phyloP scores from a whole-genome alignment of 2,329 filamentous ascomycete species.

The Cordyceps tenuipes region DNA sequence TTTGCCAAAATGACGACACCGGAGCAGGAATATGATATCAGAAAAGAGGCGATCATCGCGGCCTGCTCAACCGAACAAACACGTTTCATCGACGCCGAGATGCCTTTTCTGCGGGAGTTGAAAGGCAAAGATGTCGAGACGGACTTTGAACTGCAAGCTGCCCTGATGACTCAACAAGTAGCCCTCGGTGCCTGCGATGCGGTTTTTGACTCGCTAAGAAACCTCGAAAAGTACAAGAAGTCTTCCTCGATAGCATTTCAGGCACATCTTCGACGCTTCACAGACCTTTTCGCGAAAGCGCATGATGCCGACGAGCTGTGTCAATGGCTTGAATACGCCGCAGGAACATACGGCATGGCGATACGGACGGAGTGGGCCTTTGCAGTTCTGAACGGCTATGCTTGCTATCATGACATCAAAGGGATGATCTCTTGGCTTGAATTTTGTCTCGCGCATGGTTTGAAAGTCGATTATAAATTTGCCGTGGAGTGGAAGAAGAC shows the following conservation, averaged over 20 bases:
- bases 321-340: conserved; percentile 20
- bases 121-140: background rate
- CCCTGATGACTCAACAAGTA: conserved; percentile 1
- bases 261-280: background rate
- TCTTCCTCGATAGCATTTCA: background rate
- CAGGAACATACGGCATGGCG: conserved; percentile 19
- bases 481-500: conserved; percentile 17
- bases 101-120: background rate
- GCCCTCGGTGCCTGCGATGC: background rate
- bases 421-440: conserved; percentile 24
- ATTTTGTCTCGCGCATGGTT: conserved; percentile 23
- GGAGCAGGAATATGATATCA: background rate
- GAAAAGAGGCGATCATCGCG: conserved; percentile 1
- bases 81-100: background rate
- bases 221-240: background rate
- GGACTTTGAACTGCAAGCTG: conserved; percentile 5
- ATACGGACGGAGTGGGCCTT: conserved; percentile 23
- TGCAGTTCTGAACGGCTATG: conserved; percentile 24
- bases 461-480: conserved; percentile 23
- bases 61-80: background rate
- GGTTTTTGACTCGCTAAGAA: background rate
- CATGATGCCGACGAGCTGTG: conserved; percentile 22
- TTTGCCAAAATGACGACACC: background rate
- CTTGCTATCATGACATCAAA: conserved; percentile 21
- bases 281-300: conserved; percentile 17